Conservation (phyloP, 202 grass and related monocot species). For the Bolboschoenoplectus hybrid region DNA sequence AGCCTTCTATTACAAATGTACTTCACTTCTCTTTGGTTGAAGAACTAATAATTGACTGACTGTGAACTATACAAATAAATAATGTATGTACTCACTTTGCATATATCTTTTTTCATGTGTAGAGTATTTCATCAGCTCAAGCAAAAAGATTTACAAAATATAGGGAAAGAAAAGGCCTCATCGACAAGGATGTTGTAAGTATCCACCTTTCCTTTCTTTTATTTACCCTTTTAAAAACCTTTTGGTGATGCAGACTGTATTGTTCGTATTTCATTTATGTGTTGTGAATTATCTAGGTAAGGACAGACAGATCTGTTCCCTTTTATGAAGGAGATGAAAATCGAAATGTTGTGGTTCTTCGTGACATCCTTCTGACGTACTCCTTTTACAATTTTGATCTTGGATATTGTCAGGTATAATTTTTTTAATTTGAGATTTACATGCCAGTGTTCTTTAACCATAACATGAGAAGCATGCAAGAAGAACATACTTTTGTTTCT, state of each 20-base stretch:
- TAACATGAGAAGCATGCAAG: background rate
- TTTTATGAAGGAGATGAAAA: constrained; percentile 99
- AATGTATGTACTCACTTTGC: background rate
- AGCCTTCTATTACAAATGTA: background rate
- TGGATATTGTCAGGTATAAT: constrained; percentile 95
- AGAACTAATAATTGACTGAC: constrained; percentile 22
- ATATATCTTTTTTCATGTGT: constrained; percentile 40
- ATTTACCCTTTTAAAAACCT: background rate
- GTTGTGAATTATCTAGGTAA: constrained; percentile 71
- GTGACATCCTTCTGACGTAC: constrained; percentile 92
- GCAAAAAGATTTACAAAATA: constrained; percentile 99
- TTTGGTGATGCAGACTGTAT: constrained; percentile 35
- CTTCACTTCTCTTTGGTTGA: constrained; percentile 33
- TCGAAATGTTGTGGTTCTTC: constrained; percentile 74
- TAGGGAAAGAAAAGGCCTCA: constrained; percentile 96
- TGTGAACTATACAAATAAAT: background rate
- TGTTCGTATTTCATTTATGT: constrained; percentile 25
- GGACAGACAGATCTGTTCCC: constrained; percentile 89
- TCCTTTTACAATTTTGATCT: constrained; percentile 99
- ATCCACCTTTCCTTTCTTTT: constrained; percentile 27
- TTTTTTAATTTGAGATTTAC: constrained; percentile 23
- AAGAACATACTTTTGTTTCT: background rate
- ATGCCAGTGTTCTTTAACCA: background rate
- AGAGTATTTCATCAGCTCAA: constrained; percentile 90
- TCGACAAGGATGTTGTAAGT: constrained; percentile 98